Evolutionary conservation across 176 grass and related monocot species (phyloP), one percentile per base, ranked within the genome.

Genomic region (Saccharum spontaneum): DNA sequence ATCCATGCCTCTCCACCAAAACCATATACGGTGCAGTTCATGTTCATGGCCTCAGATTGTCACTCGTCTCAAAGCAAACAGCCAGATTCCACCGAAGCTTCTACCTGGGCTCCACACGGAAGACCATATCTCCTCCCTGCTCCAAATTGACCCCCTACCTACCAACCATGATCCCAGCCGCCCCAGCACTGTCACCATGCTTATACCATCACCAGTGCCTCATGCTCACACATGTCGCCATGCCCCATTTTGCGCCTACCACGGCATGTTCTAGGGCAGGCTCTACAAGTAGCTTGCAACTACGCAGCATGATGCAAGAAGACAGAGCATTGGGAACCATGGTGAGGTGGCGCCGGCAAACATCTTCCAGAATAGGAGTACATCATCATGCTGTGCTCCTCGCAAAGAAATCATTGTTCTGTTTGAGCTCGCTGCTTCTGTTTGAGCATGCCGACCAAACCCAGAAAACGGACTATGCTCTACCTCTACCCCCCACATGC

Each of bases 81-180:
- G 33, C 33, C 33, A 33, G 49, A 70, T 71, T 64, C 73, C 64
- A 18, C 4, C 16, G 18, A 76, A 14, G 22, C 65, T 64, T 76
- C 71, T 37, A 5, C 30, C 6, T 23, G 79, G 16, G 8, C 38
- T 50, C 64, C 79, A 38, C 71, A 13, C 13, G 0, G 30, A 78
- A 62, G 67, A 73, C 67, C 65, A 69, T 17, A 39, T 79, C 74
- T 71, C 73, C 54, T 41, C 24, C 81, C 75, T 22, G 11, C 75
- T 34, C 75, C 81, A 36, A 79, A 88, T 79, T 74, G 81, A 88
- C 81, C 75, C 0, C 57, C 43, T 67, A 79, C 81, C 87, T 73
- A 84, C 81, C 87, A 79, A 84, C 81, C 87, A 79, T 81, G 67
- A 23, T 31, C 20, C 3, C 2, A 46, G 17, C 24, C 54, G 26